These are phyloP conservation scores for Gaillardinia entomophila DNA, from an alignment of 805 yeast genomes.

Conservation along the genomic window DNA sequence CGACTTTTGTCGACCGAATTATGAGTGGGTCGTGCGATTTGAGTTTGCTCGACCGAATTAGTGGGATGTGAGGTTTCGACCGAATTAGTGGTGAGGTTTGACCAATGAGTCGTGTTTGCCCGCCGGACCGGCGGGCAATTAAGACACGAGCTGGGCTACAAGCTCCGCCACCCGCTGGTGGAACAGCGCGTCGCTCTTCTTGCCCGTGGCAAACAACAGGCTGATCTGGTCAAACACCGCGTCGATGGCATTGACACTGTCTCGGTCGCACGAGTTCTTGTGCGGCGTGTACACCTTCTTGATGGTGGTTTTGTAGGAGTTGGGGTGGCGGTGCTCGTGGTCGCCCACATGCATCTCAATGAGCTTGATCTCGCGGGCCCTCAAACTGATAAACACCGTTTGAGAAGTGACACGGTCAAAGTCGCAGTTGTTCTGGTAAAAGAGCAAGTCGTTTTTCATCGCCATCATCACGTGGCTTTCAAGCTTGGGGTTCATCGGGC, in stretches of 20 bases:
- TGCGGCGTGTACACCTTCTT: conserved; percentile 31
- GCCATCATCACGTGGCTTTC: conserved; percentile 43
- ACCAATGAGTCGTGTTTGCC: too few species aligned
- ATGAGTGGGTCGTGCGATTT: too few species aligned
- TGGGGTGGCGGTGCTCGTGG: conserved; percentile 2
- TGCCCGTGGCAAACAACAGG: conserved; percentile 12
- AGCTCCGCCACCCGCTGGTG: too few species aligned
- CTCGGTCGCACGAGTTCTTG: conserved; percentile 27
- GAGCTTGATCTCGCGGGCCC: conserved; percentile 40
- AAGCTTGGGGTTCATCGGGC: conserved; percentile 45
- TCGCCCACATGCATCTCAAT: conserved; percentile 33
- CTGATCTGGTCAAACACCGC: conserved; percentile 21
- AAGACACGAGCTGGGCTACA: too few species aligned
- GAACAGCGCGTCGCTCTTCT: too few species aligned
- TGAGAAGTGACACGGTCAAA: conserved; percentile 25
- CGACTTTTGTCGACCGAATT: too few species aligned
- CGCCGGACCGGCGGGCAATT: too few species aligned
- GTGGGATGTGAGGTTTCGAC: too few species aligned
- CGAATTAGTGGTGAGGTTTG: too few species aligned
- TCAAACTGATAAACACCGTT: conserved; percentile 37
- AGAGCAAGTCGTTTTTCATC: conserved; percentile 49
- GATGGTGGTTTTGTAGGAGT: conserved; percentile 28
- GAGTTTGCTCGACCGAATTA: too few species aligned
- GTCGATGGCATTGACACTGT: conserved; percentile 20
- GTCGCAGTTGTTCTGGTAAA: conserved; percentile 32